Conservation (phyloP, 768 basidiomycete genomes). For the Saitozyma sp. region DNA sequence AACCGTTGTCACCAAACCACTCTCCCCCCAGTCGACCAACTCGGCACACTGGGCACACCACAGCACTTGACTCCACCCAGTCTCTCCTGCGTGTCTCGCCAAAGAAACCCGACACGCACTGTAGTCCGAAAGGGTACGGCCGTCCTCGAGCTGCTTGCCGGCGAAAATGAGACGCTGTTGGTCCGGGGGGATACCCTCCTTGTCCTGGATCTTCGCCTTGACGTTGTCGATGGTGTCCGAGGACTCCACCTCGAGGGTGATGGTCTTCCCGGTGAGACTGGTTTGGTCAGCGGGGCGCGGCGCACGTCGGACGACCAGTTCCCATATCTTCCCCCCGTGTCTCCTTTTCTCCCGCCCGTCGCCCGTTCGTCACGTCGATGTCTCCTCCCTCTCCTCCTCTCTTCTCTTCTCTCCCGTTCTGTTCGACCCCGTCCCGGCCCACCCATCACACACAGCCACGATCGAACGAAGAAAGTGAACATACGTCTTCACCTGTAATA, state of each 20-base stretch:
- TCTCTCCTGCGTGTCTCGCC: not conserved
- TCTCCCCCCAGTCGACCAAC: not conserved
- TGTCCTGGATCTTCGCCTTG: slow-evolving; percentile 57
- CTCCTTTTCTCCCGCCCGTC: not conserved
- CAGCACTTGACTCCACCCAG: not conserved
- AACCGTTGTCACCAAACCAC: not conserved
- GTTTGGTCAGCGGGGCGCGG: not conserved
- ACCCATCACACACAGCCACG: not conserved
- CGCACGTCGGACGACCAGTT: not conserved
- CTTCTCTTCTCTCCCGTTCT: not conserved
- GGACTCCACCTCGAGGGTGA: slow-evolving; percentile 61
- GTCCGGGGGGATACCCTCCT: slow-evolving; percentile 55
- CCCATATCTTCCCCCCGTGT: slow-evolving; percentile 1
- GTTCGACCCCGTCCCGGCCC: not conserved
- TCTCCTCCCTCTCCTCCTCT: slow-evolving; percentile 2
- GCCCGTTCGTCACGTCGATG: not conserved
- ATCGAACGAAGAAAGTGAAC: not conserved
- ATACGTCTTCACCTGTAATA: slow-evolving; percentile 41
- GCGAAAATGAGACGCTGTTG: slow-evolving; percentile 60
- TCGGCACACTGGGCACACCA: not conserved
- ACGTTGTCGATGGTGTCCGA: slow-evolving; percentile 58
- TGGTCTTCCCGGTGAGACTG: slow-evolving; percentile 70
- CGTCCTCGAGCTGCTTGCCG: slow-evolving; percentile 58
- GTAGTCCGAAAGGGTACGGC: slow-evolving; percentile 54
- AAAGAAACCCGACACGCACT: slow-evolving; percentile 20